Base-by-base conservation (phyloP, 352 stramenopile genomes). In the Globisporangium cederbergense region DNA sequence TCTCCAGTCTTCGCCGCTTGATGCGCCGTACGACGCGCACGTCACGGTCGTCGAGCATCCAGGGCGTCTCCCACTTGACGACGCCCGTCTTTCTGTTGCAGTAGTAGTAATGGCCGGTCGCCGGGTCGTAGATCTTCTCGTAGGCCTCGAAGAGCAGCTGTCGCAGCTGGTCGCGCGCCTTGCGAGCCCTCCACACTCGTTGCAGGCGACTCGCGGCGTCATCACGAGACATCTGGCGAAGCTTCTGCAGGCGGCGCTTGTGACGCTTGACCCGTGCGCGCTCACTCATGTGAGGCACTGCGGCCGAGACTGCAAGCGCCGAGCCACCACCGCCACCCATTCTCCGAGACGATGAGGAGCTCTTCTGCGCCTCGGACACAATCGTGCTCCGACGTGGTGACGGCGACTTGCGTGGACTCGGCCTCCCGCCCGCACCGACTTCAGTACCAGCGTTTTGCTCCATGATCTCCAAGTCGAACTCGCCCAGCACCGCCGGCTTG, bases 51-150 rank as follows among this genome's bases (percentile, higher is more conserved):
- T 67, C 65, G 25, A 91, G 67, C 34, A 91, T 49, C 55, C 62
- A 67, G 16, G 83, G 83, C 40, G 80, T 79, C 49, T 87, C 77
- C 81, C 83, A 93, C 47, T 81, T 82, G 20, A 89, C 83, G 6
- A 71, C 66, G 3, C 82, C 75, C 6, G 78, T 94, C 32, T 79
- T 82, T 36, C 68, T 79, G 76, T 94, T 94, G 73, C 90, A 84
- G 70, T 91, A 94, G 67, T 91, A 94, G 49, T 70, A 90, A 50
- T 87, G 71, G 4, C 79, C 65, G 11, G 77, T 88, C 6, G 65
- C 64, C 2, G 81, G 77, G 58, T 94, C 86, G 34, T 76, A 92
- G 30, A 93, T 82, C 56, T 89, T 86, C 71, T 92, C 85, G 62
- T 91, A 91, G 8, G 75, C 75, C 20, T 79, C 76, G 13, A 79